These are phyloP conservation scores for Setomelanomma holmii DNA, from an alignment of 2,329 filamentous ascomycete species.

Conservation along the genomic window DNA sequence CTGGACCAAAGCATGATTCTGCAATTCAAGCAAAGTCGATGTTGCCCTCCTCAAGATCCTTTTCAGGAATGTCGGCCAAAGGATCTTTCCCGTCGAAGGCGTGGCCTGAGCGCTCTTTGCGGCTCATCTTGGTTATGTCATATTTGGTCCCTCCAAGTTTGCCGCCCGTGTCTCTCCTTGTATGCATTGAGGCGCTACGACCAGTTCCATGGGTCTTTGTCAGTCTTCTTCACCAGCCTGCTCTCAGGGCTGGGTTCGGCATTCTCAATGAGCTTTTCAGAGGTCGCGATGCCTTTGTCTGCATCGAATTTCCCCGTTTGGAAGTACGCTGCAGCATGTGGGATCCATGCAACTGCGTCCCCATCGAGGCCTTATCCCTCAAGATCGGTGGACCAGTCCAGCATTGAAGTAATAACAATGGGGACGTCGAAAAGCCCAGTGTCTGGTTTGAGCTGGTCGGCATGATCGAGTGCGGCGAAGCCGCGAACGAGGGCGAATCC, in stretches of 20 bases:
- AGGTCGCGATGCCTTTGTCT: slow-evolving; percentile 11
- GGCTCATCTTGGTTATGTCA: slow-evolving; percentile 20
- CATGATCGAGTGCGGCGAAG: slow-evolving; percentile 17
- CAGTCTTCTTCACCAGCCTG: background rate
- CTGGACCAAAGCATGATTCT: no score
- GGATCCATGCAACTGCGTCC: slow-evolving; percentile 12
- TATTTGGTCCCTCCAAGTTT: slow-evolving; percentile 15
- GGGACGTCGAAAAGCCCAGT: slow-evolving; percentile 15
- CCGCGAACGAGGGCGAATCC: slow-evolving; percentile 17
- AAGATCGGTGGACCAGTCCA: slow-evolving; percentile 6
- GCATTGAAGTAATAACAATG: slow-evolving; percentile 12
- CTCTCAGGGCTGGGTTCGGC: slow-evolving; percentile 1
- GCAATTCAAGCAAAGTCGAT: background rate
- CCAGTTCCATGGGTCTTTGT: slow-evolving; percentile 20
- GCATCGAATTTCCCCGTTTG: slow-evolving; percentile 11
- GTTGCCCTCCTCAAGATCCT: background rate
- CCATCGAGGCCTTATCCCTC: slow-evolving; percentile 10
- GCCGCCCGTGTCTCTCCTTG: slow-evolving; percentile 1
- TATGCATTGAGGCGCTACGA: slow-evolving; percentile 6
- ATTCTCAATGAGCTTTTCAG: slow-evolving; percentile 11
- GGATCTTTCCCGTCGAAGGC: slow-evolving; percentile 16
- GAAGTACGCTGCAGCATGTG: slow-evolving; percentile 16
- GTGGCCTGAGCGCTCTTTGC: slow-evolving; percentile 15
- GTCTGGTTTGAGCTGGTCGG: slow-evolving; percentile 14
- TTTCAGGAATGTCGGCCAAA: background rate